Conservation (phyloP, 2,329 filamentous ascomycete species). For the Graphilbum fragrans region DNA sequence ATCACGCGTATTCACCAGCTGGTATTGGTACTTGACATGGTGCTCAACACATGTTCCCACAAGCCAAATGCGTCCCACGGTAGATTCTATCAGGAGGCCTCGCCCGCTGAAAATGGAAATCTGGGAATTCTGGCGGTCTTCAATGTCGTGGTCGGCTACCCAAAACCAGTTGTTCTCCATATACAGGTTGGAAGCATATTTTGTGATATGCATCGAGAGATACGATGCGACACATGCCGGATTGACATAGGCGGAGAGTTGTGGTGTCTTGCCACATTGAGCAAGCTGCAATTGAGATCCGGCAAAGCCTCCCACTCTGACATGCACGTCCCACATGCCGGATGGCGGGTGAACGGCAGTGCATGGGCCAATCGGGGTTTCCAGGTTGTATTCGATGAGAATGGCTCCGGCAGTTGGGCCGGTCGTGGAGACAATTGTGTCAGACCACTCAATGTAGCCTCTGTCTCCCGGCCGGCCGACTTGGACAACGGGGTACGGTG, state of each 20-base stretch:
- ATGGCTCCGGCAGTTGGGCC: constrained; percentile 56
- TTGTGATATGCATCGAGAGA: constrained; percentile 29
- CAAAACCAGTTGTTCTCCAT: constrained; percentile 39
- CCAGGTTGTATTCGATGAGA: constrained; percentile 63
- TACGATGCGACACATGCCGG: constrained; percentile 23
- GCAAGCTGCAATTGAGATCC: constrained; percentile 57
- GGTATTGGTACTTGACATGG: constrained; percentile 50
- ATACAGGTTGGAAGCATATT: constrained; percentile 22
- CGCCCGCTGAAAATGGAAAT: constrained; percentile 20
- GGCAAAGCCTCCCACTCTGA: constrained; percentile 59
- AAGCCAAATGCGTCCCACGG: constrained; percentile 36
- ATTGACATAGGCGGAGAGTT: constrained; percentile 16
- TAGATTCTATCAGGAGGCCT: constrained; percentile 23
- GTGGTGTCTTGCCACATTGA: constrained; percentile 47
- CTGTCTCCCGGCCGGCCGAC: constrained; percentile 46
- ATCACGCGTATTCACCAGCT: constrained; percentile 42
- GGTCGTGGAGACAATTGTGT: constrained; percentile 58
- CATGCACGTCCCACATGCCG: constrained; percentile 65
- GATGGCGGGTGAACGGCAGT: constrained; percentile 19
- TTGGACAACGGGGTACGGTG: constrained; percentile 52
- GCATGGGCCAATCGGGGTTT: constrained; percentile 20
- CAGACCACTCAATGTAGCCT: constrained; percentile 58
- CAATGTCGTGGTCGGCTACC: constrained; percentile 39
- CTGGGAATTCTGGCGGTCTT: constrained; percentile 19
- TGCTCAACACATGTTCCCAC: constrained; percentile 50